Percentiles rank a stretch among this genome's conserved stretches.
phyloP scores from a whole-genome alignment of 257 asterid species.

The Mentha longifolia region DNA sequence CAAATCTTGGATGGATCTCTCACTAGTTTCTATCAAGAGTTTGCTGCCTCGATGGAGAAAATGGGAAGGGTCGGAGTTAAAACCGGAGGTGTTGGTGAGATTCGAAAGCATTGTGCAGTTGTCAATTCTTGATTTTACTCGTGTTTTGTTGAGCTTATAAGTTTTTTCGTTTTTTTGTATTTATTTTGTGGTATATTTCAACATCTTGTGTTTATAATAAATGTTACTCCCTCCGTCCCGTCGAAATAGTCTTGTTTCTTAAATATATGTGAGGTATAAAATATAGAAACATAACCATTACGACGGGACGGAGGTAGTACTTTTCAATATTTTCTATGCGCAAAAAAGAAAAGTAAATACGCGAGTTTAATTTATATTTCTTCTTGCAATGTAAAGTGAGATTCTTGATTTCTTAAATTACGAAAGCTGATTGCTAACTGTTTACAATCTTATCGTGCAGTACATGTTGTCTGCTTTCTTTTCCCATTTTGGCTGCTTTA shows the following conservation, averaged over 20 bases:
- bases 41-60: slow-evolving; percentile 71
- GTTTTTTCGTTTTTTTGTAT: neutral
- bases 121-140: slow-evolving; percentile 45
- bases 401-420: neutral
- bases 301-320: too few relatives aligned
- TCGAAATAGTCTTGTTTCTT: too few relatives aligned
- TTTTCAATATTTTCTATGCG: neutral
- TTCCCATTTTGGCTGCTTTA: too few relatives aligned
- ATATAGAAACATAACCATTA: too few relatives aligned
- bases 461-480: too few relatives aligned
- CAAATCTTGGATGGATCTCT: slow-evolving; percentile 42
- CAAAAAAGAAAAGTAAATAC: too few relatives aligned
- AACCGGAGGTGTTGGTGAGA: slow-evolving; percentile 64
- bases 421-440: neutral
- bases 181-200: neutral
- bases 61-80: slow-evolving; percentile 60
- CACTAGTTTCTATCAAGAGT: slow-evolving; percentile 47
- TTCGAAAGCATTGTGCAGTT: slow-evolving; percentile 65
- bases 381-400: slow-evolving; percentile 21
- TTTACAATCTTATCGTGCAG: neutral
- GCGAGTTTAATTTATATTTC: too few relatives aligned
- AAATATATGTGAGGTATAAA: too few relatives aligned
- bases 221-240: too few relatives aligned
- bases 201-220: neutral
- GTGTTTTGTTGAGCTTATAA: neutral